Conservation (phyloP, 2,329 filamentous ascomycete species). For the Aureobasidium mangrovei region DNA sequence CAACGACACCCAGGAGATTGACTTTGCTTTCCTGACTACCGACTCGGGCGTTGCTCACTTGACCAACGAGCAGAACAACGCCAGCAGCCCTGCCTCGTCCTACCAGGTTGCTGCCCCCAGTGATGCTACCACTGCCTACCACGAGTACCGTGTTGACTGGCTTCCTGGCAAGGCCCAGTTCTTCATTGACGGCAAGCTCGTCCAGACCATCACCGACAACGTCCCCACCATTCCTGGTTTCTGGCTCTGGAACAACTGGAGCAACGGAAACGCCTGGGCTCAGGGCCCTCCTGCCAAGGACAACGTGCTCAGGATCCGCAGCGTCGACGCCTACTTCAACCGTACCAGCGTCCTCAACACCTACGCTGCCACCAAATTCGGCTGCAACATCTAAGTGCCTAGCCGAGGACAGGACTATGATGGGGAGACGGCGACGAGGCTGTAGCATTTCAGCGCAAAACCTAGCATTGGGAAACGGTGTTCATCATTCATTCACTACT, state of each 20-base stretch:
- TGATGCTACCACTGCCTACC: constrained; percentile 58
- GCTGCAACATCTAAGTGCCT: not conserved
- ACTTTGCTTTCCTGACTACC: constrained; percentile 49
- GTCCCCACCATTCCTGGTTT: constrained; percentile 49
- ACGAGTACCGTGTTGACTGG: constrained; percentile 77
- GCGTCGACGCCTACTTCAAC: constrained; percentile 36
- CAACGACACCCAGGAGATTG: constrained; percentile 72
- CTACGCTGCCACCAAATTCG: not conserved
- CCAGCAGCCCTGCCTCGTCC: constrained; percentile 46
- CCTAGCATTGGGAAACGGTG: not conserved
- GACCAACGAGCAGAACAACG: constrained; percentile 53
- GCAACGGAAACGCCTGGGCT: constrained; percentile 61
- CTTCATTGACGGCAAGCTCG: constrained; percentile 54
- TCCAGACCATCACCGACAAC: constrained; percentile 45
- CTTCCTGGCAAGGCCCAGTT: constrained; percentile 53
- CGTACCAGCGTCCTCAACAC: not conserved
- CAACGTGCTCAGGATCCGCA: constrained; percentile 56
- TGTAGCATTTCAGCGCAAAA: not conserved
- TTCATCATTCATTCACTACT: not conserved
- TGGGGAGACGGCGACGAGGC: not conserved
- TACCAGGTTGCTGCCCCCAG: constrained; percentile 54
- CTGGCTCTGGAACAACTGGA: constrained; percentile 66
- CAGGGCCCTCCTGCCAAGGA: constrained; percentile 58
- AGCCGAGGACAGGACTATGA: not conserved
- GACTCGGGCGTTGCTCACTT: constrained; percentile 33